Evolutionary conservation across 2,329 filamentous ascomycete species (phyloP), one percentile per base, ranked within the genome.

Genomic region (Setomelanomma holmii): DNA sequence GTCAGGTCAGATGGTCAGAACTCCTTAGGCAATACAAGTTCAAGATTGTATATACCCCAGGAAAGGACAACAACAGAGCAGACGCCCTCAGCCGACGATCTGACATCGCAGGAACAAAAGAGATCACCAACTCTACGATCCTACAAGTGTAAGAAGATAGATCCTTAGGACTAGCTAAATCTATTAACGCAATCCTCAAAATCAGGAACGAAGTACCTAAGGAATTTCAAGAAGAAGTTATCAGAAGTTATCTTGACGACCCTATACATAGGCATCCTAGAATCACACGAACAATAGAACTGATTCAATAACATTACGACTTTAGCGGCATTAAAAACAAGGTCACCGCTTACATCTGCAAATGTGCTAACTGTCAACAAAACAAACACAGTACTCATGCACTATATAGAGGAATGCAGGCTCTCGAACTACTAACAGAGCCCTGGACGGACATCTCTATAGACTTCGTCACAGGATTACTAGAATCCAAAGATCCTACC

Each of bases 331-430:
- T 53, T 22, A 49, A 48, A 27, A 16, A 48, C 11, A 53, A 45
- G 5, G 19, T 53, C 20, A 44, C 22, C 1, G 30, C 36, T 4
- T 55, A 36, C 35, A 44, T 53, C 1, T 34, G 49, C 2, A 43
- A 45, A 17, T 56, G 21, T 35, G 30, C 19, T 21, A 24, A 51
- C 23, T 57, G 16, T 22, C 14, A 49, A 17, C 50, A 44, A 20
- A 57, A 56, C 23, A 56, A 49, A 2, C 12, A 49, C 7, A 50
- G 47, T 36, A 54, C 33, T 4, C 20, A 50, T 27, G 30, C 20
- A 43, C 40, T 14, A 1, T 49, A 57, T 16, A 23, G 42, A 46
- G 45, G 50, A 35, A 49, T 56, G 6, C 30, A 56, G 33, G 33
- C 17, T 16, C 4, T 54, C 17, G 23, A 48, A 19, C 23, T 56